Evolutionary conservation across 176 grass and related monocot species (phyloP).

Genomic region (Cenchrus purpureus): DNA sequence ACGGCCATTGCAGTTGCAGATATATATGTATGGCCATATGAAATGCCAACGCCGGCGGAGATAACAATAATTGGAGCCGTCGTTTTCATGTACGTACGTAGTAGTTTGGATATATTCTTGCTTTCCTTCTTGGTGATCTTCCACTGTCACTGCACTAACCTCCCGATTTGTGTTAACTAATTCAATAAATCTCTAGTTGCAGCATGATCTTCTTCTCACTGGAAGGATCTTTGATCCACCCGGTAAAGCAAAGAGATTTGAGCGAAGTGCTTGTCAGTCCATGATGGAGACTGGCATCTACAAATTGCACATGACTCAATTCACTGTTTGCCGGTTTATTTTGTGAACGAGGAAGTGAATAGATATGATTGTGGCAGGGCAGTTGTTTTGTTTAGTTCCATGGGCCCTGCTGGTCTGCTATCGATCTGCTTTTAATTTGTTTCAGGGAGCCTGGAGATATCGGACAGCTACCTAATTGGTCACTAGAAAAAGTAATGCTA

Average conservation of each 20-base stretch:
- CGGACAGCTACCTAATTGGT: constrained; percentile 46
- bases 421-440: constrained; percentile 25
- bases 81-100: constrained; percentile 3
- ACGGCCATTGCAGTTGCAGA: neutral
- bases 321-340: neutral
- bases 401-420: neutral
- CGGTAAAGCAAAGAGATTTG: constrained; percentile 37
- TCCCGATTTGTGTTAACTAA: neutral
- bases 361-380: neutral
- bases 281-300: constrained; percentile 22
- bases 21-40: neutral
- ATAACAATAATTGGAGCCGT: constrained; percentile 32
- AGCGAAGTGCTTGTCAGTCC: constrained; percentile 3
- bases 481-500: constrained; percentile 23
- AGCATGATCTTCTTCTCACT: neutral
- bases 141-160: constrained; percentile 15
- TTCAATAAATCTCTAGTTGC: neutral
- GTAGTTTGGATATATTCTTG: neutral
- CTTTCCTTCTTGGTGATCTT: neutral
- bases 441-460: constrained; percentile 12
- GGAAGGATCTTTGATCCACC: constrained; percentile 25
- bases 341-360: constrained; percentile 11
- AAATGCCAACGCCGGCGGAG: neutral
- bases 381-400: constrained; percentile 20
- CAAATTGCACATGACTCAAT: neutral